These are phyloP conservation scores for Saccharomycopsis sp. DNA, from an alignment of 805 yeast species.

Conservation along the genomic window DNA sequence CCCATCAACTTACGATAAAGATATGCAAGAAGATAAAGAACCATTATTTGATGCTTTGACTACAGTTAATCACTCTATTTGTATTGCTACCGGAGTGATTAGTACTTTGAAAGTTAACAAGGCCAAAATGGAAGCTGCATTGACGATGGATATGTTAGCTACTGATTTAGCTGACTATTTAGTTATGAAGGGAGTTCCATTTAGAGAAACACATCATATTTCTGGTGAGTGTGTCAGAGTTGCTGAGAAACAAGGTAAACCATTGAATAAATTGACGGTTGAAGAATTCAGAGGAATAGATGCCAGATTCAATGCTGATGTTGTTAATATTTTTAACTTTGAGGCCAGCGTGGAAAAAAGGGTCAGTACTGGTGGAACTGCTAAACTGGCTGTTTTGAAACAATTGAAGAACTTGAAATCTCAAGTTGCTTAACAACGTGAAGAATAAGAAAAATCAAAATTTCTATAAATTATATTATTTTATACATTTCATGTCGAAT, in stretches of 20 bases:
- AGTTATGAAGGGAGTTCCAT: slow-evolving; percentile 97
- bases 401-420: slow-evolving; percentile 53
- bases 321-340: slow-evolving; percentile 78
- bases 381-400: slow-evolving; percentile 76
- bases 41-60: slow-evolving; percentile 89
- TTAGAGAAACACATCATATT: slow-evolving; percentile 98
- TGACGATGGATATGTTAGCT: slow-evolving; percentile 98
- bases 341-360: slow-evolving; percentile 95
- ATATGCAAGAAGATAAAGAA: slow-evolving; percentile 98
- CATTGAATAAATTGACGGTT: slow-evolving; percentile 73
- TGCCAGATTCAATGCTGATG: slow-evolving; percentile 71
- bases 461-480: no score
- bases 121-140: slow-evolving; percentile 74
- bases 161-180: slow-evolving; percentile 97
- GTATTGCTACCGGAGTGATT: slow-evolving; percentile 93
- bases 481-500: no score
- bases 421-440: slow-evolving; percentile 72
- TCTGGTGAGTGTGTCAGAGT: slow-evolving; percentile 94
- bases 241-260: slow-evolving; percentile 71
- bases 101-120: slow-evolving; percentile 74
- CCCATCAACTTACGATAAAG: slow-evolving; percentile 96
- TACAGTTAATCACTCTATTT: slow-evolving; percentile 89
- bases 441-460: slow-evolving; percentile 40
- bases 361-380: slow-evolving; percentile 95
- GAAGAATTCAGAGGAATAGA: slow-evolving; percentile 80